phyloP scores from a whole-genome alignment of 1,139 yeast genomes.

The Pichia sp. region DNA sequence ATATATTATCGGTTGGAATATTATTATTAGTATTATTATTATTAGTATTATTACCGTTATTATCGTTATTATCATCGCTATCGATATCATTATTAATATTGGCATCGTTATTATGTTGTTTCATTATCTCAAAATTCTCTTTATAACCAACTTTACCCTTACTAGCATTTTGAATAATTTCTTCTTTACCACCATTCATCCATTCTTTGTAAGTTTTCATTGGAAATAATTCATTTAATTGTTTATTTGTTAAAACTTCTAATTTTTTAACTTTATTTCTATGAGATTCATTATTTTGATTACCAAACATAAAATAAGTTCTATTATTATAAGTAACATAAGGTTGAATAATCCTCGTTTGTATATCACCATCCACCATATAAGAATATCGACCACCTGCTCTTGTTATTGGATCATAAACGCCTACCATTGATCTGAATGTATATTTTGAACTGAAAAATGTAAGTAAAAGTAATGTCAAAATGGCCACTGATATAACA shows the following conservation, averaged over 20 bases:
- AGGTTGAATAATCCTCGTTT: constrained; percentile 6
- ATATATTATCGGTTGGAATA: too few relatives aligned
- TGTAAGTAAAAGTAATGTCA: constrained; percentile 47
- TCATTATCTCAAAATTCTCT: constrained; percentile 12
- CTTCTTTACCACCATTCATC: constrained; percentile 52
- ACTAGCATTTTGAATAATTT: constrained; percentile 18
- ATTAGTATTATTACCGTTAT: background rate
- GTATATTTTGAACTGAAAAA: constrained; percentile 57
- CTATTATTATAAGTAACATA: constrained; percentile 11
- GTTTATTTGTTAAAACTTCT: constrained; percentile 47
- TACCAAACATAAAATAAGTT: constrained; percentile 8
- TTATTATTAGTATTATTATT: background rate
- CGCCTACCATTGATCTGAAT: constrained; percentile 49
- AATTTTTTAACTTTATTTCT: constrained; percentile 38
- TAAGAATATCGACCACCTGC: constrained; percentile 19
- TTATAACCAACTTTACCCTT: constrained; percentile 24
- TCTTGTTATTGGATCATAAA: constrained; percentile 36
- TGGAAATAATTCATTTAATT: constrained; percentile 65
- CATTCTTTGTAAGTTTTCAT: constrained; percentile 53
- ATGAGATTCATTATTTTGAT: background rate
- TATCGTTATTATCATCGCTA: background rate
- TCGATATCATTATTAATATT: background rate
- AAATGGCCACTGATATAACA: constrained; percentile 57
- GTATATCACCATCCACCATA: constrained; percentile 17
- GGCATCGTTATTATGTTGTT: too few relatives aligned